Percentiles rank a stretch among this genome's conserved stretches.
Conservation (phyloP, 202 grass and related monocot genomes). For the Dendrocalamus latiflorus region DNA sequence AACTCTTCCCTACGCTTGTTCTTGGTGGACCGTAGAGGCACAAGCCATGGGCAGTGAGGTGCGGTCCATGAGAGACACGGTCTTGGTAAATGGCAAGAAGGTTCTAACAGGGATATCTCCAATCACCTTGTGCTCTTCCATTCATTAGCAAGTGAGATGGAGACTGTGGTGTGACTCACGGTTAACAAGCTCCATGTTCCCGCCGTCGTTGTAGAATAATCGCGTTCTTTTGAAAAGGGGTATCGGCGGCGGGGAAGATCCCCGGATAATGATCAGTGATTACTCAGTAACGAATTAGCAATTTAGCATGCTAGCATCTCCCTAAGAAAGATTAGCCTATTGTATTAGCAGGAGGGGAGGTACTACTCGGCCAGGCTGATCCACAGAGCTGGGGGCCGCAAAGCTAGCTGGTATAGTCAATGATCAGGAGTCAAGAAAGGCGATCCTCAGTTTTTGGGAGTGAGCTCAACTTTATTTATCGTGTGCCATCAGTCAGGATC, state of each 20-base stretch:
- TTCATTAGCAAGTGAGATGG: neutral
- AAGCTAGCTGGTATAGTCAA: neutral
- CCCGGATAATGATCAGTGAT: neutral
- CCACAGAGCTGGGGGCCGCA: neutral
- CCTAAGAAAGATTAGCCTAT: neutral
- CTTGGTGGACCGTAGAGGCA: neutral
- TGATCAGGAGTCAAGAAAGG: conserved; percentile 9
- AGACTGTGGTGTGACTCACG: neutral
- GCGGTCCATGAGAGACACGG: no score
- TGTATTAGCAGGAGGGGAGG: neutral
- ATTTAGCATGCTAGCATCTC: neutral
- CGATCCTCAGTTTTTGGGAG: neutral
- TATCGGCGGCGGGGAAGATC: neutral
- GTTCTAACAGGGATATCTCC: neutral
- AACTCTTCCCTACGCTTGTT: neutral
- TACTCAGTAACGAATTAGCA: neutral
- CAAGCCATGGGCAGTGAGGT: neutral
- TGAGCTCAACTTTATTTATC: neutral
- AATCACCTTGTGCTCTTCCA: neutral
- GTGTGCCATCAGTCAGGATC: neutral
- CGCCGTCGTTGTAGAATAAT: conserved; percentile 16
- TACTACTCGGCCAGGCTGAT: neutral
- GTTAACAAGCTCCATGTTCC: neutral
- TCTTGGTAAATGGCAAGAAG: neutral
- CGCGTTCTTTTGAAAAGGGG: neutral